Conservation (phyloP, 106 monocot genomes). For the Posidonia australis region DNA sequence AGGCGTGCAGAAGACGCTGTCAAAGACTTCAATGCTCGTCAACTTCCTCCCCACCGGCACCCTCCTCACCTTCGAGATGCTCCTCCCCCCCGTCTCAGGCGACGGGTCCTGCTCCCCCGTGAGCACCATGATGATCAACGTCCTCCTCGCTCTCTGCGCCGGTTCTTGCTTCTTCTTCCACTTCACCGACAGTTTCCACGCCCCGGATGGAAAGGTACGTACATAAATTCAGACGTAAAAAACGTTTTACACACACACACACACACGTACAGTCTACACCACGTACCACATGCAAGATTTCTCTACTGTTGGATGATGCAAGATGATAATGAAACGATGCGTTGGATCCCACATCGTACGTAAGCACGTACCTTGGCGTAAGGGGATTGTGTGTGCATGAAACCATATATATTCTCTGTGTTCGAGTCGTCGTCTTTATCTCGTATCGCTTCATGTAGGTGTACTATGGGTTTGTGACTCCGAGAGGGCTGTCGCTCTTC, state of each 20-base stretch:
- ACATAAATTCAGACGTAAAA: too few relatives aligned
- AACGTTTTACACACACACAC: too few relatives aligned
- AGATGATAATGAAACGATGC: too few relatives aligned
- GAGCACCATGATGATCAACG: conserved; percentile 59
- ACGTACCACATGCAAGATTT: too few relatives aligned
- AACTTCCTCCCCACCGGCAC: conserved; percentile 95
- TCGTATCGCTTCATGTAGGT: too few relatives aligned
- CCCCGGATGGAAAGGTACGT: conserved; percentile 43
- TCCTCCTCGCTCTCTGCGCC: conserved; percentile 54
- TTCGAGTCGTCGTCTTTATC: too few relatives aligned
- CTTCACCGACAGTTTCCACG: conserved; percentile 94
- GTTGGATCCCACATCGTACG: too few relatives aligned
- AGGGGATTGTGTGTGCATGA: too few relatives aligned
- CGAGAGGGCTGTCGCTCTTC: conserved; percentile 67
- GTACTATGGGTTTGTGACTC: conserved; percentile 89
- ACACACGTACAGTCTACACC: too few relatives aligned
- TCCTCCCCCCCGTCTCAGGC: conserved; percentile 70
- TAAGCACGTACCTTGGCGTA: too few relatives aligned
- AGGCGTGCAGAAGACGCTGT: conserved; percentile 78
- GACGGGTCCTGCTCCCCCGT: conserved; percentile 66
- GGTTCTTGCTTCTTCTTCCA: conserved; percentile 95
- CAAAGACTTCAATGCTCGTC: conserved; percentile 82
- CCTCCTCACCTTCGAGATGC: conserved; percentile 88
- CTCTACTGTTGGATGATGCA: too few relatives aligned
- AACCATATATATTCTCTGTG: too few relatives aligned